Base-by-base conservation (phyloP, 2,329 filamentous ascomycete species). In the Penicillium palitans region DNA sequence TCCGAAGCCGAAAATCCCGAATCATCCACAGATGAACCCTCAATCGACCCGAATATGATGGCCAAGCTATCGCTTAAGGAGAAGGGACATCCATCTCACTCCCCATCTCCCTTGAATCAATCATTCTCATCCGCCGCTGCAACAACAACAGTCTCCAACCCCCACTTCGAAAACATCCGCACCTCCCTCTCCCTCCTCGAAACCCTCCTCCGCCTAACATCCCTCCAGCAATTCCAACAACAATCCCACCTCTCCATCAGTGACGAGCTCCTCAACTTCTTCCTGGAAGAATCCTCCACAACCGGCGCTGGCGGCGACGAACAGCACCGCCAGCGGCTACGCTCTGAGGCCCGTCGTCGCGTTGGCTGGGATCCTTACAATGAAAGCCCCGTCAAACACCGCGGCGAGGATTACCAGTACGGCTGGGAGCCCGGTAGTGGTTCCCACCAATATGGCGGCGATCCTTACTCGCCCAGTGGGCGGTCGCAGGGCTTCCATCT, bases 151-250 rank as follows among this genome's bases (percentile, higher is more conserved):
- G 66, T 76, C 40, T 73, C 74, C 76, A 65, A 88, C 81, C 63
- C 76, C 82, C 63, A 66, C 61, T 81, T 79, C 51, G 78, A 77
- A 55, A 74, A 78, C 31, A 84, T 90, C 65, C 84, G 84, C 54
- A 88, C 87, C 1, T 89, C 86, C 0, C 80, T 91, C 6, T 96
- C 93, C 1, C 84, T 96, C 9, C 84, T 97, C 54, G 93, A 97
- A 74, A 95, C 93, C 80, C 81, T 96, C 33, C 84, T 96, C 47
- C 90, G 93, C 42, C 83, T 97, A 47, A 88, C 90, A 5, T 91
- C 91, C 24, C 84, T 96, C 15, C 93, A 96, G 71, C 91, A 96
- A 78, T 96, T 95, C 73, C 90, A 96, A 71, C 93, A 97, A 79
- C 84, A 86, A 41, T 92, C 90, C 0, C 92, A 96, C 68, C 83